Evolutionary conservation across 1,284 basidiomycete species (phyloP), one percentile per base, ranked within the genome.

Genomic region (Thelephora terrestris): DNA sequence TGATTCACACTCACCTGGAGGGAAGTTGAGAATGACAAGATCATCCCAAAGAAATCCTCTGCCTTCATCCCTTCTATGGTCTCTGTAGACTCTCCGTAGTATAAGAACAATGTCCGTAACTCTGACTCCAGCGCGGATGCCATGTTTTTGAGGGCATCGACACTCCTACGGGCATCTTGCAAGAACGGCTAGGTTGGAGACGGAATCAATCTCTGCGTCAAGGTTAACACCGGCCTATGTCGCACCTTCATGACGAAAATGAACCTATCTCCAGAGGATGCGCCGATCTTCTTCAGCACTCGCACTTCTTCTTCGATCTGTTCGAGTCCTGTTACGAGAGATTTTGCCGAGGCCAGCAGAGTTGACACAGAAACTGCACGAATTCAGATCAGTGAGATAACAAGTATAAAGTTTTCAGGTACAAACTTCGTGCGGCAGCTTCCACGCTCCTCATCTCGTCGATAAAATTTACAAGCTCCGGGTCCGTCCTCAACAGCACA

Each of bases 401-500:
- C 7, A 20, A 17, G 23, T 7, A 10, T 12, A 14, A 43, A 14
- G n/a, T 14, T 10, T 7, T 1, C 7, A 37, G 7, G 43, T 5
- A 59, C 76, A 57, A 56, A 89, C 90, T 71, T 59, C 88, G 74
- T 38, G 88, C 83, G 5, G 90, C 91, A 4, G 87, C 78, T 61
- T 94, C 89, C 2, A 95, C 59, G 58, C 82, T 82, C 3, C 88
- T 81, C 56, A 90, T 68, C 21, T 94, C 91, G 34, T 91, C 85
- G 7, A 89, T 73, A 64, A 92, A 94, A 12, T 75, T 74, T 0
- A 87, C 69, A 4, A 89, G 61, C 1, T 71, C 68, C 1, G 85
- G 76, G 58, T 92, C 81, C 10, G 73, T 75, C 39, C 79, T 74
- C 51, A 89, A 63, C n/a, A 95, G 70, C 5, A 88, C 73, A 45